phyloP scores from a whole-genome alignment of 2,329 filamentous ascomycete genomes.

The Aspergillus persii region DNA sequence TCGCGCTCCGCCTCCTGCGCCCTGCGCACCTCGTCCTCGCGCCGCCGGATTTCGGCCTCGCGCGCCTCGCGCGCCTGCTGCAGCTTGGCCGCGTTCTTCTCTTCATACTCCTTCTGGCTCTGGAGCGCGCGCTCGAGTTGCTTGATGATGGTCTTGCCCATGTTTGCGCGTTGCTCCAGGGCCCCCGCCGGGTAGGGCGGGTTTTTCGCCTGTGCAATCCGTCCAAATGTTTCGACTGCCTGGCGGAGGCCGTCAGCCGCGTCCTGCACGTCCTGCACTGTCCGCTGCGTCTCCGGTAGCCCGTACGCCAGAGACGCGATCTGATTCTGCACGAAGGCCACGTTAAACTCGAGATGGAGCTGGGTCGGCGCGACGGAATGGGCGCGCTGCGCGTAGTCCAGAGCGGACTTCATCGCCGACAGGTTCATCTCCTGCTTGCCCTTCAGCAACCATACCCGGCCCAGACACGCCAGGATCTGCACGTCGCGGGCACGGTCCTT shows the following conservation, averaged over 20 bases:
- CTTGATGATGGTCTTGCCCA: slow-evolving; percentile 92
- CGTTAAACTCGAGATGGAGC: slow-evolving; percentile 92
- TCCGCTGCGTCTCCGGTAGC: slow-evolving; percentile 72
- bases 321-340: slow-evolving; percentile 95
- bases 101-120: slow-evolving; percentile 86
- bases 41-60: slow-evolving; percentile 73
- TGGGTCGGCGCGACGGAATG: slow-evolving; percentile 77
- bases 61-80: slow-evolving; percentile 75
- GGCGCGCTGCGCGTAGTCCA: slow-evolving; percentile 65
- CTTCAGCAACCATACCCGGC: slow-evolving; percentile 81
- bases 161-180: slow-evolving; percentile 92
- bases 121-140: slow-evolving; percentile 84
- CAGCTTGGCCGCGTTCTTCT: slow-evolving; percentile 86
- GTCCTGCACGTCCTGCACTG: slow-evolving; percentile 74
- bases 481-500: slow-evolving; percentile 78
- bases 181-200: slow-evolving; percentile 88
- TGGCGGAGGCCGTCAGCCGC: slow-evolving; percentile 78
- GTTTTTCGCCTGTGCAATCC: slow-evolving; percentile 59
- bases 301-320: slow-evolving; percentile 77
- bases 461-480: slow-evolving; percentile 78
- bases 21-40: slow-evolving; percentile 72
- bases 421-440: slow-evolving; percentile 67
- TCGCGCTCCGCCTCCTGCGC: slow-evolving; percentile 69
- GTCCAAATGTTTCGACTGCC: slow-evolving; percentile 70
- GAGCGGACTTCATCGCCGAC: slow-evolving; percentile 60